Base-by-base conservation (phyloP, 225 moss, liverwort and hornwort genomes). In the Neckera pumila region DNA sequence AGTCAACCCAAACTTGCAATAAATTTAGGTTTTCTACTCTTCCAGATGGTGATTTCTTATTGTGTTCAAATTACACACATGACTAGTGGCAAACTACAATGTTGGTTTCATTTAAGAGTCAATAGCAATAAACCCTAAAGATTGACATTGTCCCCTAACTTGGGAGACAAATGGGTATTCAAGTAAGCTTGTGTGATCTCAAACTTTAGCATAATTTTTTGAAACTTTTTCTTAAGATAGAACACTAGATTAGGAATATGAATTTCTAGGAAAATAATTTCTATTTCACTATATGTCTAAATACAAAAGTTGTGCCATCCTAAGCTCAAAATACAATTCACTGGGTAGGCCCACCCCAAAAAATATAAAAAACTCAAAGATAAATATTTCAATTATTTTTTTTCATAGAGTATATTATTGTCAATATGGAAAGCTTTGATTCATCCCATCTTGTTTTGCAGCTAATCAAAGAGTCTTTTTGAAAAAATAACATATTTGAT, bases 261-360 rank as follows among this genome's bases (percentile, higher is more conserved):
- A 33, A 1, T 33, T 63, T 33, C 31, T 31, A 64, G 17, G 5
- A 63, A 9, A 33, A 9, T 33, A 64, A 17, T 17, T 64, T 33
- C 2, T 64, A 64, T 64, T 64, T 17, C 28, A 28, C 2, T 8
- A 4, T 63, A 1, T 63, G 4, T 5, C 1, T 8, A 1, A 31
- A 6, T 16, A 34, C 10, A 64, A 64, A 17, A 64, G 5, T 17
- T 18, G 5, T 34, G 17, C 18, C 9, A 33, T 2, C 3, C 0
- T 65, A 10, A 19, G 18, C 0, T 65, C 34, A 18, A 34, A 34
- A 65, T 65, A 5, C 33, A 64, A 17, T 64, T 34, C 10, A 10
- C 3, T 1, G 2, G 4, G 10, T 0, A 34, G 0, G 0, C 5
- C 9, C 65, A 1, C 10, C 0, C 1, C 17, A 34, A 64, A 18